A percentile compares a stretch with the other conserved stretches of the same genome.
Conservation (phyloP, 768 basidiomycete species). For the Pholiota microspora region DNA sequence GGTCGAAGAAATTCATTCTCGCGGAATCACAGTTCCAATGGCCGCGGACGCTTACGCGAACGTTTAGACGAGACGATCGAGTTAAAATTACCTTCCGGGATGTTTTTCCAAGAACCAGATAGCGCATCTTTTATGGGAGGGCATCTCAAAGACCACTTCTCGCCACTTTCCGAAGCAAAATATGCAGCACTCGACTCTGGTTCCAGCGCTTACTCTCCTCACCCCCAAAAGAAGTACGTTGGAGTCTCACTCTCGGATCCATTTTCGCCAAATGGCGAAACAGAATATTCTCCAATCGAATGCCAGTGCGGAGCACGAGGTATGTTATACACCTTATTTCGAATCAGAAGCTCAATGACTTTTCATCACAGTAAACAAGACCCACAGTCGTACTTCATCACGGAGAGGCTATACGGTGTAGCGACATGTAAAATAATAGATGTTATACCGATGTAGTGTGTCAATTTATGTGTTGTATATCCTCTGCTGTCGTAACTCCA, state of each 20-base stretch:
- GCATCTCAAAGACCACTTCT: neutral
- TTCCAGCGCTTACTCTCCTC: slow-evolving; percentile 14
- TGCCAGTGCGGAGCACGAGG: neutral
- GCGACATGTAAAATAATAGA: neutral
- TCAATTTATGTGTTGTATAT: too few species aligned
- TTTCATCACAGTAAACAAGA: neutral
- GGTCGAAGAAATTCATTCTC: neutral
- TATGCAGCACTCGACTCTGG: slow-evolving; percentile 8
- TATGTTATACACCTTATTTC: neutral
- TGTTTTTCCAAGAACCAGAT: slow-evolving; percentile 18
- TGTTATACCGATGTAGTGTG: too few species aligned
- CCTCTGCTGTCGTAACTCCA: too few species aligned
- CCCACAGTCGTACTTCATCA: neutral
- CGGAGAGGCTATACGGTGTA: slow-evolving; percentile 17
- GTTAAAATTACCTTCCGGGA: slow-evolving; percentile 16
- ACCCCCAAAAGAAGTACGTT: slow-evolving; percentile 5
- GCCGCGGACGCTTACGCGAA: slow-evolving; percentile 19
- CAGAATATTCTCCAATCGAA: neutral
- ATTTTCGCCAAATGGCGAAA: neutral
- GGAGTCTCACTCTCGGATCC: slow-evolving; percentile 1
- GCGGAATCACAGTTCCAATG: slow-evolving; percentile 18
- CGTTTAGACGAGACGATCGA: slow-evolving; percentile 21
- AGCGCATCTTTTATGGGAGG: slow-evolving; percentile 3
- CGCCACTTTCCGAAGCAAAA: slow-evolving; percentile 3
- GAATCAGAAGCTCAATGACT: neutral